Conservation (phyloP, 768 basidiomycete species). For the Russula foetens region DNA sequence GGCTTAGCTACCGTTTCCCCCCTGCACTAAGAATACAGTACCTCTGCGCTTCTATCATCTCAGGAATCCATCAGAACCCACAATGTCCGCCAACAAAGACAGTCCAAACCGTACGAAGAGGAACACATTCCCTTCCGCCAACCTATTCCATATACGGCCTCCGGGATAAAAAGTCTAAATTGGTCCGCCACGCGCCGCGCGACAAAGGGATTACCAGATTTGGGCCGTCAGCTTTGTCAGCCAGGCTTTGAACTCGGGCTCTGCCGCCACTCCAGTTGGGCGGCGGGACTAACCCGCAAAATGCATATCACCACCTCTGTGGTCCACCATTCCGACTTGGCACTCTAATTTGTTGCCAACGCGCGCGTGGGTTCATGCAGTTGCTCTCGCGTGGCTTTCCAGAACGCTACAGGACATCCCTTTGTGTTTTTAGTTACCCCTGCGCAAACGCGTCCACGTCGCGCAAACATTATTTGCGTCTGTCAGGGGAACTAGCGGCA, state of each 20-base stretch:
- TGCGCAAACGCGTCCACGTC: too few relatives aligned
- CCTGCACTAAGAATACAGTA: neutral
- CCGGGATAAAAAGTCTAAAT: slow-evolving; percentile 10
- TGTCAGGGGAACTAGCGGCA: too few relatives aligned
- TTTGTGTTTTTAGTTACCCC: neutral
- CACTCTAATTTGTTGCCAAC: too few relatives aligned
- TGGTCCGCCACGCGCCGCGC: slow-evolving; percentile 1
- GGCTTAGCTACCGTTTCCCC: neutral
- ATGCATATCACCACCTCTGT: too few relatives aligned
- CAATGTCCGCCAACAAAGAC: neutral
- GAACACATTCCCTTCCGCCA: neutral
- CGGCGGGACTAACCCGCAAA: too few relatives aligned
- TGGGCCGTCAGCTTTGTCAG: neutral
- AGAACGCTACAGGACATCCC: neutral
- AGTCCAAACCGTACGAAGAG: neutral
- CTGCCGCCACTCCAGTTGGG: neutral
- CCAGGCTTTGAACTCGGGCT: too few relatives aligned
- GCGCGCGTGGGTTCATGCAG: too few relatives aligned
- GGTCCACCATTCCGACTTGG: too few relatives aligned
- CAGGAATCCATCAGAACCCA: neutral
- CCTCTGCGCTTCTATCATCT: neutral
- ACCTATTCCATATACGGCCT: neutral
- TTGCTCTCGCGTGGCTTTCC: neutral
- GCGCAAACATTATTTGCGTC: too few relatives aligned
- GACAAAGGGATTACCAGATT: slow-evolving; percentile 15